Conservation (phyloP, 768 basidiomycete genomes). For the Hericium alpestre region DNA sequence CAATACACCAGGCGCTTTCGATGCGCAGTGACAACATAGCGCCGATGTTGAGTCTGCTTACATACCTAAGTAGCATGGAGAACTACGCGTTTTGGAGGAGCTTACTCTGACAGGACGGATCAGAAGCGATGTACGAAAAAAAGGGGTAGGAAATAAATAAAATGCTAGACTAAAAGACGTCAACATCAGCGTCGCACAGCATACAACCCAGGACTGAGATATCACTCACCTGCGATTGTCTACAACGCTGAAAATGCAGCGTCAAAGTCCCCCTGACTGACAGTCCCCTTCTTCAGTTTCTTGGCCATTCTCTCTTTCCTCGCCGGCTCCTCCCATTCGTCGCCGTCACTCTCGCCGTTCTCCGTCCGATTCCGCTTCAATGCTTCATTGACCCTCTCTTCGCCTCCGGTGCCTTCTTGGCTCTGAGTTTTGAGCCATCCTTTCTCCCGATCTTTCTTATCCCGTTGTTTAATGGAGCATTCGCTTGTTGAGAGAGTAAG, state of each 20-base stretch:
- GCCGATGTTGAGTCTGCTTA: no score
- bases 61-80: no score
- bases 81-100: no score
- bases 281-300: conserved; percentile 51
- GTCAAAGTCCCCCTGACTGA: conserved; percentile 56
- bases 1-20: no score
- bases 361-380: conserved; percentile 15
- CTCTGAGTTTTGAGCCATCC: conserved; percentile 51
- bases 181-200: no score
- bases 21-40: no score
- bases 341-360: conserved; percentile 28
- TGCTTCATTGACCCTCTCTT: conserved; percentile 42
- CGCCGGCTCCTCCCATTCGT: conserved; percentile 72
- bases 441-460: conserved; percentile 62
- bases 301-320: conserved; percentile 76
- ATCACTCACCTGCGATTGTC: background rate
- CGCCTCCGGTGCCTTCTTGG: conserved; percentile 53
- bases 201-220: no score
- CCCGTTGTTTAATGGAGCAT: conserved; percentile 44
- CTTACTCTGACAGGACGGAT: no score
- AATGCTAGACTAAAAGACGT: no score
- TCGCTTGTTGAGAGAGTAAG: conserved; percentile 19
- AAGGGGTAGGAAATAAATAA: no score
- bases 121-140: no score
- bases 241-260: conserved; percentile 42